phyloP scores from a whole-genome alignment of 306 rosid species.

The Dalbergia cultrata region DNA sequence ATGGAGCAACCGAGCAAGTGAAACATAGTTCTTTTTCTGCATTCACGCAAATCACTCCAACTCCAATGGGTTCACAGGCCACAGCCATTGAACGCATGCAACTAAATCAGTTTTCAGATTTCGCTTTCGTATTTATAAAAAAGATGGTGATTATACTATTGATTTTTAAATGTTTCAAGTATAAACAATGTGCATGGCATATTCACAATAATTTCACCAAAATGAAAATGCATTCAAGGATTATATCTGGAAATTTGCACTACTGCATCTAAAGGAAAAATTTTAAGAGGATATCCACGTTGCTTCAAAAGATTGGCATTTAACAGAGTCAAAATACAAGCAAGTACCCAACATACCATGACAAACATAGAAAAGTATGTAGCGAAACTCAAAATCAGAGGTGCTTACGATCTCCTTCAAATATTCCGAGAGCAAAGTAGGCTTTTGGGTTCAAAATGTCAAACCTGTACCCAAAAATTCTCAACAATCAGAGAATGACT shows the following conservation, averaged over 20 bases:
- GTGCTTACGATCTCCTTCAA: not conserved
- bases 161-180: no score
- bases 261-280: not conserved
- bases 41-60: no score
- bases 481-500: not conserved
- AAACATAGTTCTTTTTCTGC: no score
- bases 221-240: not conserved
- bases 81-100: no score
- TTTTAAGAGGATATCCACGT: not conserved
- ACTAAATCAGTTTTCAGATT: no score
- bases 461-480: not conserved
- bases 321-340: not conserved
- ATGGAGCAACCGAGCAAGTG: no score
- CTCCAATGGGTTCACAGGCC: no score
- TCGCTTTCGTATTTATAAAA: no score
- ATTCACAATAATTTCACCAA: no score
- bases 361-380: not conserved
- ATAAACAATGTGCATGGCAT: not conserved
- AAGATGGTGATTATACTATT: no score
- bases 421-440: not conserved
- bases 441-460: not conserved
- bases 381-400: not conserved
- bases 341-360: not conserved
- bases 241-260: not conserved
- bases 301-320: not conserved